Evolutionary conservation across 306 rosid genomes (phyloP).

Genomic region (Oxytropis ochrocephala): DNA sequence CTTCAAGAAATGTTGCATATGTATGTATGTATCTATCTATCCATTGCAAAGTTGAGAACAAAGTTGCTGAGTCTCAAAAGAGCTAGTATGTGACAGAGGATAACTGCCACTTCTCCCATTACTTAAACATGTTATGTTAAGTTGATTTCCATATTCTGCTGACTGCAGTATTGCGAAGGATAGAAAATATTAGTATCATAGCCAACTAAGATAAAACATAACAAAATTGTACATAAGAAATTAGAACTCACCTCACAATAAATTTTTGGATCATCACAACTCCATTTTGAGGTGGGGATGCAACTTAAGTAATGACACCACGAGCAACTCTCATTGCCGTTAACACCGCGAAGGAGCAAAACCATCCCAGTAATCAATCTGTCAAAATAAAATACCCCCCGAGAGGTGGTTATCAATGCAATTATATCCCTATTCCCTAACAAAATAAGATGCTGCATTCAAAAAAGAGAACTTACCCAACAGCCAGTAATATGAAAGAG

Average conservation of each 20-base stretch:
- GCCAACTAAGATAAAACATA: neutral
- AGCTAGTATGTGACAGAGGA: constrained; percentile 23
- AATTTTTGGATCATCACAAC: constrained; percentile 33
- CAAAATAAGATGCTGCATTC: neutral
- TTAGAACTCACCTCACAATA: constrained; percentile 48
- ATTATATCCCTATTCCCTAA: neutral
- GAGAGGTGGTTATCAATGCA: neutral
- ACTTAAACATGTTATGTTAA: constrained; percentile 59
- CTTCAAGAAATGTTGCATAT: constrained; percentile 10
- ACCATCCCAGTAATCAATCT: constrained; percentile 50
- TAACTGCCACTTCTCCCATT: constrained; percentile 41
- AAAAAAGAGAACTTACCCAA: constrained; percentile 40
- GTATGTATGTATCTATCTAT: constrained; percentile 10
- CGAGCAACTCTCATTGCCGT: constrained; percentile 51
- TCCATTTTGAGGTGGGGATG: constrained; percentile 66
- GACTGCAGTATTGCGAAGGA: constrained; percentile 32
- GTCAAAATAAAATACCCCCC: constrained; percentile 20
- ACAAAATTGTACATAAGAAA: constrained; percentile 5
- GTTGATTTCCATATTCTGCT: constrained; percentile 38
- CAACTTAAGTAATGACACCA: constrained; percentile 83
- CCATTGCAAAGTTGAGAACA: constrained; percentile 52
- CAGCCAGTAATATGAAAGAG: constrained; percentile 46
- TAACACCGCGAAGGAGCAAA: constrained; percentile 46
- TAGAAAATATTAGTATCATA: constrained; percentile 14
- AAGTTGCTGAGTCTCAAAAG: constrained; percentile 33